Evolutionary conservation across 2,329 filamentous ascomycete species (phyloP).

Genomic region (Botryosphaeria dothidea): DNA sequence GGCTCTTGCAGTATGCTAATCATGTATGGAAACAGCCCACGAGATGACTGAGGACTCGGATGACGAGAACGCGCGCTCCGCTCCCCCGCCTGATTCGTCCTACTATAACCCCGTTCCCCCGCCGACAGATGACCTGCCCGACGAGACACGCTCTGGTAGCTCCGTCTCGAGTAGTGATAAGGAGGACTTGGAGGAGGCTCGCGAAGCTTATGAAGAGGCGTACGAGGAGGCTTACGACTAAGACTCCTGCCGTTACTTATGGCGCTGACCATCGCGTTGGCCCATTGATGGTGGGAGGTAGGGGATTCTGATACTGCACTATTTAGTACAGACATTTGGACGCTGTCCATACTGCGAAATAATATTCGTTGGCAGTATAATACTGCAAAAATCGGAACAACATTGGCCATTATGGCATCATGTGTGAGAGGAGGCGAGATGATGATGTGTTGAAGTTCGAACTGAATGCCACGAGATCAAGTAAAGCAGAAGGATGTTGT

Average conservation of each 20-base stretch:
- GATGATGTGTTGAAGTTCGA: neutral
- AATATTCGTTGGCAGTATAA: neutral
- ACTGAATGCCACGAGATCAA: neutral
- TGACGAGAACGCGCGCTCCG: neutral
- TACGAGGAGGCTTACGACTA: conserved; percentile 16
- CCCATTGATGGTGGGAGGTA: conserved; percentile 2
- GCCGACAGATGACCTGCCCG: conserved; percentile 13
- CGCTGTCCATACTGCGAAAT: neutral
- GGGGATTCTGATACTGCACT: conserved; percentile 2
- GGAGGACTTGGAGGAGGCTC: conserved; percentile 9
- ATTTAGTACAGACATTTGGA: neutral
- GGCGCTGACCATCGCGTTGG: neutral
- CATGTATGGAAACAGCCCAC: neutral
- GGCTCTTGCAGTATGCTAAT: neutral
- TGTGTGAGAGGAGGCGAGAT: neutral
- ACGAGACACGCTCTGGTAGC: conserved; percentile 3
- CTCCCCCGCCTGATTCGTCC: neutral
- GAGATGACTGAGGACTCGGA: conserved; percentile 15
- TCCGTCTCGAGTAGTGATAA: conserved; percentile 8
- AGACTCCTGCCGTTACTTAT: neutral
- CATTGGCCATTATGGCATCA: neutral
- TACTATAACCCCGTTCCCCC: conserved; percentile 13
- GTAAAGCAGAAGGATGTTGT: neutral
- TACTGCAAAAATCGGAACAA: neutral
- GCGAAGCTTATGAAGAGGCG: conserved; percentile 8